Percentiles rank a stretch among this genome's conserved stretches.
Conservation (phyloP, 495 filamentous ascomycete genomes). For the Penicillium ochrochloron region DNA sequence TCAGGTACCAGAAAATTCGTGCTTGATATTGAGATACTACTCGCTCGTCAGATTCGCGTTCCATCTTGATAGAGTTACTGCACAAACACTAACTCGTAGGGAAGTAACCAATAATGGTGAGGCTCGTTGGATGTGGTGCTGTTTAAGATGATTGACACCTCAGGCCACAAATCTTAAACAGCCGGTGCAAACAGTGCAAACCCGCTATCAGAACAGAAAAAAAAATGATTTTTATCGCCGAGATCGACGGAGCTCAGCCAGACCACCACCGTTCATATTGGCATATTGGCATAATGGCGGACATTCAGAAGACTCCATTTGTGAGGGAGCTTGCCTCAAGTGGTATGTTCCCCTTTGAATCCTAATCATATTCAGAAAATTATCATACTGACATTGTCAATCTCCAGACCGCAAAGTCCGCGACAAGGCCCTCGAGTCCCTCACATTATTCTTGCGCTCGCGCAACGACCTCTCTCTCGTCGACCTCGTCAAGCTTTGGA, state of each 20-base stretch:
- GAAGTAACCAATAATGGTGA: not conserved
- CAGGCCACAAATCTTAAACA: constrained; percentile 17
- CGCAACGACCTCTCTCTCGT: constrained; percentile 68
- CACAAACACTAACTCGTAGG: not conserved
- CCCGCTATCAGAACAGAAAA: constrained; percentile 30
- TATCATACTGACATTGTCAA: constrained; percentile 11
- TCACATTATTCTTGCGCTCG: constrained; percentile 76
- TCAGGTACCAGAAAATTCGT: not conserved
- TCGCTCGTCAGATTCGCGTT: not conserved
- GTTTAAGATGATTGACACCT: constrained; percentile 19
- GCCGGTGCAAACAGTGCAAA: constrained; percentile 45
- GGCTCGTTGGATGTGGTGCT: not conserved
- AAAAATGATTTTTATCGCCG: constrained; percentile 44
- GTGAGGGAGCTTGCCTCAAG: constrained; percentile 77
- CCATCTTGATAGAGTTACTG: not conserved
- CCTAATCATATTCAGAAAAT: not conserved
- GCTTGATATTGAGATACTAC: not conserved
- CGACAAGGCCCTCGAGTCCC: constrained; percentile 77
- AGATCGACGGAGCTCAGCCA: constrained; percentile 19
- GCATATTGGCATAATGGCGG: constrained; percentile 42
- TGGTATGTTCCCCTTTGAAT: constrained; percentile 51
- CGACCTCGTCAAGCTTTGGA: constrained; percentile 92
- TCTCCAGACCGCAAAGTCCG: constrained; percentile 77
- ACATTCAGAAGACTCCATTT: constrained; percentile 67
- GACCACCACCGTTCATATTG: constrained; percentile 10